A percentile compares a stretch with the other conserved stretches of the same genome.
These are phyloP conservation scores for Trichosanthes cucumerina DNA, from an alignment of 306 rosid genomes.

Conservation along the genomic window DNA sequence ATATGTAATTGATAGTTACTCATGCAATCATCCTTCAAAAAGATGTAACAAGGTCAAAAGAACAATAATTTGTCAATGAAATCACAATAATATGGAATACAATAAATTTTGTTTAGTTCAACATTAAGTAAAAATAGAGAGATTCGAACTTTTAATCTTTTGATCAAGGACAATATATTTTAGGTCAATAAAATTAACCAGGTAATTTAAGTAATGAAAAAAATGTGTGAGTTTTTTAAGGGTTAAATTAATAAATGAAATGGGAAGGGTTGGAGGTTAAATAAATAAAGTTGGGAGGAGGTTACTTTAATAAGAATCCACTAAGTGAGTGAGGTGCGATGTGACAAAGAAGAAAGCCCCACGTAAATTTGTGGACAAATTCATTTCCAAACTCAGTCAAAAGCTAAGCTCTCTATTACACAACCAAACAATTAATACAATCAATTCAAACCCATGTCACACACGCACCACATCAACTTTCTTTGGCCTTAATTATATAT, in stretches of 20 bases:
- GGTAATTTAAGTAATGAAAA: no score
- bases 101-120: neutral
- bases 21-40: no score
- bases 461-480: neutral
- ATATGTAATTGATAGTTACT: no score
- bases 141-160: no score
- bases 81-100: neutral
- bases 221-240: neutral
- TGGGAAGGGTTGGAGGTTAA: neutral
- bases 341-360: slow-evolving; percentile 9
- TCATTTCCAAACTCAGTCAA: neutral
- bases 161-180: no score
- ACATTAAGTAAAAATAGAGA: no score
- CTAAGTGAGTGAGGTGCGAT: neutral
- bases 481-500: neutral
- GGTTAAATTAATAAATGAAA: neutral
- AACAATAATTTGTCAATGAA: neutral
- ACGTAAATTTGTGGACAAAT: slow-evolving; percentile 10
- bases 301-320: slow-evolving; percentile 6
- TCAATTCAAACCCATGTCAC: slow-evolving; percentile 7
- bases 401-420: slow-evolving; percentile 1
- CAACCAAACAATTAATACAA: neutral
- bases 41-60: no score
- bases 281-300: neutral
- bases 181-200: no score